Evolutionary conservation across 2,329 filamentous ascomycete genomes (phyloP).

Genomic region (Aureobasidium sp.): DNA sequence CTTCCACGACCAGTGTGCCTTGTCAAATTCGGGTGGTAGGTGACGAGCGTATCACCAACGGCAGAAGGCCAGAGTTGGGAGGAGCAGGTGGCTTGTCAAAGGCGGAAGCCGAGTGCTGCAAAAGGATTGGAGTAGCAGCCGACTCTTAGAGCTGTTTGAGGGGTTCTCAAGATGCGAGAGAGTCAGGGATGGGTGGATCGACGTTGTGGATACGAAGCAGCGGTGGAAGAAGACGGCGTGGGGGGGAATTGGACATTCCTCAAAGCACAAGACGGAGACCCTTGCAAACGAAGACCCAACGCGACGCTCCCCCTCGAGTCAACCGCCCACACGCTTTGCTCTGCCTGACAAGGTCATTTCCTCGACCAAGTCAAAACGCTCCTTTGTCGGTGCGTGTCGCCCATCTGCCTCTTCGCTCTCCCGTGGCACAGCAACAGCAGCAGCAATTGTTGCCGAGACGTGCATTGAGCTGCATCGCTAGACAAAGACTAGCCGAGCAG

Average conservation of each 20-base stretch:
- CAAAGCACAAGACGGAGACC: background rate
- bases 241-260: background rate
- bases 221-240: too few relatives aligned
- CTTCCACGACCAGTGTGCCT: too few relatives aligned
- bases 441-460: background rate
- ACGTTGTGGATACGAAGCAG: too few relatives aligned
- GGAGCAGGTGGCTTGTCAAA: too few relatives aligned
- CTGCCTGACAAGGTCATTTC: background rate
- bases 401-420: background rate
- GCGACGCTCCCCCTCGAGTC: background rate
- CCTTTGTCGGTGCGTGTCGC: background rate
- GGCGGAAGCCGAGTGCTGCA: too few relatives aligned
- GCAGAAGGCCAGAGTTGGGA: too few relatives aligned
- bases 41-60: too few relatives aligned
- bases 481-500: constrained; percentile 3
- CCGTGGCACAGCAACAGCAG: background rate
- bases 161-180: too few relatives aligned
- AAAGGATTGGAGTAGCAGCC: too few relatives aligned
- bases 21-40: background rate
- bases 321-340: background rate
- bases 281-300: background rate
- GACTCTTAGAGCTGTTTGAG: too few relatives aligned
- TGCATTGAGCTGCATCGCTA: background rate
- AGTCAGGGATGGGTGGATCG: too few relatives aligned
- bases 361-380: background rate